Percentiles rank a stretch among this genome's conserved stretches.
Evolutionary conservation across 352 stramenopile species (phyloP).

Genomic region (Globisporangium nagaii): DNA sequence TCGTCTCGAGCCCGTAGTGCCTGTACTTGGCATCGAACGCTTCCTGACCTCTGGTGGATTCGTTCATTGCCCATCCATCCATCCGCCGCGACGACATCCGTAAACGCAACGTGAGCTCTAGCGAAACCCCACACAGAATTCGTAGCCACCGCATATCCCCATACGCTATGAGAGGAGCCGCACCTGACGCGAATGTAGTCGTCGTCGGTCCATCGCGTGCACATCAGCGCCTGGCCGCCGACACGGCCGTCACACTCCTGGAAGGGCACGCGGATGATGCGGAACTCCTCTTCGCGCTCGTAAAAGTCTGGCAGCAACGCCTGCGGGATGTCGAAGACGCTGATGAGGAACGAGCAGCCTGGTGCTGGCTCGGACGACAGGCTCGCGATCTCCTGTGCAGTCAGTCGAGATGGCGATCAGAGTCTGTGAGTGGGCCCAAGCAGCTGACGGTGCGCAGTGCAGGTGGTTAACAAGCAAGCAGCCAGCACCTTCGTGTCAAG

Average conservation of each 20-base stretch:
- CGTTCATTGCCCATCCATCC: no score
- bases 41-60: conserved; percentile 53
- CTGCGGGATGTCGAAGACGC: conserved; percentile 62
- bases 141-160: no score
- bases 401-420: no score
- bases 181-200: conserved; percentile 67
- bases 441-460: no score
- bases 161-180: background rate
- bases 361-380: conserved; percentile 62
- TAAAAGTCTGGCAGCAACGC: conserved; percentile 62
- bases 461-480: no score
- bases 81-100: no score
- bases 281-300: conserved; percentile 85
- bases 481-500: conserved; percentile 61
- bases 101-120: no score
- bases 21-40: conserved; percentile 84
- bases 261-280: conserved; percentile 79
- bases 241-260: conserved; percentile 44
- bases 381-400: conserved; percentile 91
- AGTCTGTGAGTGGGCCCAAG: no score
- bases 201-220: conserved; percentile 83
- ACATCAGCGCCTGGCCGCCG: conserved; percentile 70
- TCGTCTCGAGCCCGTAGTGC: conserved; percentile 80
- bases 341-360: conserved; percentile 61
- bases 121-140: no score